Conservation (phyloP, 1,139 yeast genomes). For the Wickerhamiella pararugosa region DNA sequence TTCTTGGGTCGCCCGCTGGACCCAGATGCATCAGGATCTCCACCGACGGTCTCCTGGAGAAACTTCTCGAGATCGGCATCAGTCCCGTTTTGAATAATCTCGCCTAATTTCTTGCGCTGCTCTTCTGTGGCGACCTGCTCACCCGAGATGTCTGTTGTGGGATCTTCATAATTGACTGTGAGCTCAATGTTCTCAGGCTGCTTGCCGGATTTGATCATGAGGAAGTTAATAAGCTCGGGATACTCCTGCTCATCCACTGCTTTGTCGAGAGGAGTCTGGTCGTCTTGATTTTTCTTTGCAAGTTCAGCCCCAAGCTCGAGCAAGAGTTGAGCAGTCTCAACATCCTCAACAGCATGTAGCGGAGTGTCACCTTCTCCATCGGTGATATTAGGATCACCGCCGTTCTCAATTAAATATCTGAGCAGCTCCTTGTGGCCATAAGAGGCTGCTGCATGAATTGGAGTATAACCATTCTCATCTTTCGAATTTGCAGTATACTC, state of each 20-base stretch:
- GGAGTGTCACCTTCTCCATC: slow-evolving; percentile 95
- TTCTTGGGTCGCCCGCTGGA: too few relatives aligned
- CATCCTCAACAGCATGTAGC: slow-evolving; percentile 73
- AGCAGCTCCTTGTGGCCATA: slow-evolving; percentile 69
- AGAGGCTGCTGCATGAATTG: slow-evolving; percentile 92
- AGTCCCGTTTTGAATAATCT: slow-evolving; percentile 58
- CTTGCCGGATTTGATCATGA: slow-evolving; percentile 30
- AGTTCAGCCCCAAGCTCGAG: slow-evolving; percentile 54
- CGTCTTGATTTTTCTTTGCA: slow-evolving; percentile 50
- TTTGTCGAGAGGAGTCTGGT: slow-evolving; percentile 33
- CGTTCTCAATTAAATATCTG: slow-evolving; percentile 35
- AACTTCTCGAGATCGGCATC: slow-evolving; percentile 62
- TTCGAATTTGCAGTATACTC: slow-evolving; percentile 48
- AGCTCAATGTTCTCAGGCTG: slow-evolving; percentile 9
- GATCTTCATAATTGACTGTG: slow-evolving; percentile 6
- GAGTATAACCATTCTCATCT: slow-evolving; percentile 90
- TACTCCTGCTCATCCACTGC: slow-evolving; percentile 65
- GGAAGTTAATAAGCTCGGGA: slow-evolving; percentile 58
- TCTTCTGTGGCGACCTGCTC: slow-evolving; percentile 21
- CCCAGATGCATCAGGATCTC: neutral
- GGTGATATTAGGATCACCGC: slow-evolving; percentile 69
- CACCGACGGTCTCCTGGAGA: slow-evolving; percentile 46
- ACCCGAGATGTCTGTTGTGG: slow-evolving; percentile 10
- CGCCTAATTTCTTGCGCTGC: slow-evolving; percentile 50
- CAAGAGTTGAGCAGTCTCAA: slow-evolving; percentile 45